Percentiles rank a stretch among this genome's conserved stretches.
Evolutionary conservation across 108 stramenopile genomes (phyloP).

Genomic region (Cyclotella cryptica): DNA sequence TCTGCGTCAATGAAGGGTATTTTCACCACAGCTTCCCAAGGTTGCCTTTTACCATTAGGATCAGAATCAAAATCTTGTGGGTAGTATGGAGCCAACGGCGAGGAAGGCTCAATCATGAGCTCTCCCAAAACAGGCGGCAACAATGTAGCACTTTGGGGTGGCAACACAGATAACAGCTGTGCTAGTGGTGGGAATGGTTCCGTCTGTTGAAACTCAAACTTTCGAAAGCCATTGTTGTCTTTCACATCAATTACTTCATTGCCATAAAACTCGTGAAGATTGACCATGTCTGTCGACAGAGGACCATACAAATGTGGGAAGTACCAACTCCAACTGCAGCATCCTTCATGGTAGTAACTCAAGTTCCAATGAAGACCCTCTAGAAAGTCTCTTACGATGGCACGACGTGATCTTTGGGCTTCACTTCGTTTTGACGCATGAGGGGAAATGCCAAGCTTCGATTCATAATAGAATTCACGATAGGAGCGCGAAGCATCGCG

Average conservation of each 20-base stretch:
- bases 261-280: constrained; percentile 79
- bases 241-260: constrained; percentile 54
- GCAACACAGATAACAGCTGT: constrained; percentile 96
- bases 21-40: constrained; percentile 97
- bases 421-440: constrained; percentile 42
- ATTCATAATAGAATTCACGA: constrained; percentile 94
- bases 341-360: constrained; percentile 97
- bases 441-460: constrained; percentile 83
- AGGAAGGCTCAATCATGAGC: constrained; percentile 90
- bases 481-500: constrained; percentile 80
- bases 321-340: constrained; percentile 96
- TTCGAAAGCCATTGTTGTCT: constrained; percentile 75
- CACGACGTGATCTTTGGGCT: constrained; percentile 75
- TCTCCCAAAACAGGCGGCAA: constrained; percentile 89
- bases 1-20: constrained; percentile 97
- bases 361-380: constrained; percentile 96
- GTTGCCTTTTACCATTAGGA: constrained; percentile 89
- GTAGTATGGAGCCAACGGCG: constrained; percentile 90
- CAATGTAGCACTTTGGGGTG: constrained; percentile 89
- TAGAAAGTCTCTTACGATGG: constrained; percentile 85
- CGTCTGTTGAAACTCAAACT: constrained; percentile 70
- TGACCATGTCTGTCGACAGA: constrained; percentile 94
- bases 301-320: constrained; percentile 97
- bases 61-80: constrained; percentile 84
- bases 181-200: constrained; percentile 92